phyloP scores from a whole-genome alignment of 2,329 filamentous ascomycete species.

The Ceratocystis harringtonii region DNA sequence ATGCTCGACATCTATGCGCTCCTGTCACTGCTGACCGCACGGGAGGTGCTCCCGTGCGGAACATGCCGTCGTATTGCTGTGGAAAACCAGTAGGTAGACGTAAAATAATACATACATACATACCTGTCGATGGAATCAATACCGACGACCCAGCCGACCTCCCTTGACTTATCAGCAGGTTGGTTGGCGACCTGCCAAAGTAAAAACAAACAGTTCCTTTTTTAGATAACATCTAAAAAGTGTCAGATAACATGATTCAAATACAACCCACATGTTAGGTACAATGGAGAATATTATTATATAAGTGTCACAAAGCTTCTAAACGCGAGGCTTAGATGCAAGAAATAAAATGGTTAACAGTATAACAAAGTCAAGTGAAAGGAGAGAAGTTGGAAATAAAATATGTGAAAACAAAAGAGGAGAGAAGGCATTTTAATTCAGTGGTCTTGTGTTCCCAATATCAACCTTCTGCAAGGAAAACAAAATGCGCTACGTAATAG shows the following conservation, averaged over 20 bases:
- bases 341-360: background rate
- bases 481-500: background rate
- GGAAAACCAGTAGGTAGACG: too few species aligned
- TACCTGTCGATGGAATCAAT: background rate
- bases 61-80: too few species aligned
- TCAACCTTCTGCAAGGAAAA: background rate
- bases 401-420: background rate
- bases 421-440: background rate
- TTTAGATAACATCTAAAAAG: background rate
- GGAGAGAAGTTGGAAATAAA: background rate
- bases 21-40: too few species aligned
- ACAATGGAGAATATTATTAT: background rate
- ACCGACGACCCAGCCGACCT: background rate
- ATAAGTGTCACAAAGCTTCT: background rate
- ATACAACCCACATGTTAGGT: background rate
- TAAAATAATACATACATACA: too few species aligned
- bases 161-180: background rate
- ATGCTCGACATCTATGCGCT: too few species aligned
- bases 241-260: background rate
- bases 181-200: background rate
- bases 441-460: conserved; percentile 3
- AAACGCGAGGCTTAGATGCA: background rate
- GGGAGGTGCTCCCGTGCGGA: too few species aligned
- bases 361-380: background rate
- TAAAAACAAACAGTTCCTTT: background rate